These are phyloP conservation scores for Penicillium polonicum DNA, from an alignment of 2,329 filamentous ascomycete species.

Conservation along the genomic window DNA sequence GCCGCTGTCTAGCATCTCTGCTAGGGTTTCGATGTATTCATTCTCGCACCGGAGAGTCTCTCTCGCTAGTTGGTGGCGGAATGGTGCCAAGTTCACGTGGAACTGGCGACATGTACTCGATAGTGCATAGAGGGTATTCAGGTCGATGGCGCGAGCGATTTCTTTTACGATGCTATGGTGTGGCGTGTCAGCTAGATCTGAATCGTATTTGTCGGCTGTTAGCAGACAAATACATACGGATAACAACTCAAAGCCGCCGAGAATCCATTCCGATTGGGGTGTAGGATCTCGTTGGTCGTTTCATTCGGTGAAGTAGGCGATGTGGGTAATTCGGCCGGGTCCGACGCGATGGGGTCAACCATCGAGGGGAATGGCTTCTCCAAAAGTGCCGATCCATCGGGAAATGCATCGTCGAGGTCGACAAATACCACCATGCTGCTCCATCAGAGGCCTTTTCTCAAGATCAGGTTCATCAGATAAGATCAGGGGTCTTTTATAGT, in stretches of 20 bases:
- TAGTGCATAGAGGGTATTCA: slow-evolving; percentile 82
- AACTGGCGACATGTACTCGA: slow-evolving; percentile 79
- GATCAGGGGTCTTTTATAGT: slow-evolving; percentile 11
- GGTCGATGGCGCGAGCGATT: slow-evolving; percentile 74
- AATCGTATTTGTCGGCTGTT: slow-evolving; percentile 2
- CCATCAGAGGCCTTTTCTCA: slow-evolving; percentile 20
- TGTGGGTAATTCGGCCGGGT: slow-evolving; percentile 11
- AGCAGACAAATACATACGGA: slow-evolving; percentile 41
- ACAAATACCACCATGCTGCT: slow-evolving; percentile 51
- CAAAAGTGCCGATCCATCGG: slow-evolving; percentile 21
- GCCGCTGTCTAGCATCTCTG: slow-evolving; percentile 45
- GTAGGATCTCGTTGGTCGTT: background rate
- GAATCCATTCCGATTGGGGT: slow-evolving; percentile 36
- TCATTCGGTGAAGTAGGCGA: slow-evolving; percentile 14
- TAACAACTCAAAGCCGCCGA: slow-evolving; percentile 49
- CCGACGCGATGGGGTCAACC: slow-evolving; percentile 14
- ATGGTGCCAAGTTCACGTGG: slow-evolving; percentile 73
- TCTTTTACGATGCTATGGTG: slow-evolving; percentile 68
- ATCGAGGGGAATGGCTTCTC: slow-evolving; percentile 24
- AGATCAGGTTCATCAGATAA: slow-evolving; percentile 28
- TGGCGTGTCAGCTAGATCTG: slow-evolving; percentile 17
- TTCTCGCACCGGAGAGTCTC: slow-evolving; percentile 79
- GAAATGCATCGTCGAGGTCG: slow-evolving; percentile 44
- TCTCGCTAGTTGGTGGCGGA: slow-evolving; percentile 68
- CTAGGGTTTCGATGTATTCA: slow-evolving; percentile 53